Evolutionary conservation across 2,329 filamentous ascomycete species (phyloP).

Genomic region (Hypoxylon sp.): DNA sequence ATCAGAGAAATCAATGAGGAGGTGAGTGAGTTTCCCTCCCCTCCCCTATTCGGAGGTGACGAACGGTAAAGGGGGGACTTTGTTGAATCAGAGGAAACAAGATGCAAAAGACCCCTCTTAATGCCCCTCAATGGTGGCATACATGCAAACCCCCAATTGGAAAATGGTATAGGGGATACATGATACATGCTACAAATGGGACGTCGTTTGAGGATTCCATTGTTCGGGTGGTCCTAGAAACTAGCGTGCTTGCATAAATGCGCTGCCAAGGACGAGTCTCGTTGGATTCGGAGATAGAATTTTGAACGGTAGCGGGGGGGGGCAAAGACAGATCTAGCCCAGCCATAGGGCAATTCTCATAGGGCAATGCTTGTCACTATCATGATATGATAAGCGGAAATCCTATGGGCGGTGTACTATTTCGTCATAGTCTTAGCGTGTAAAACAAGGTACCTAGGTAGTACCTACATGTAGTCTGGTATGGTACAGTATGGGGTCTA

Average conservation of each 20-base stretch:
- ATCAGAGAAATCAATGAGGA: conserved; percentile 10
- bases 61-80: conserved; percentile 7
- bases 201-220: no score
- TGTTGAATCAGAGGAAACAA: conserved; percentile 18
- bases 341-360: conserved; percentile 30
- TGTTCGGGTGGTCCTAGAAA: conserved; percentile 8
- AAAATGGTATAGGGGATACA: neutral
- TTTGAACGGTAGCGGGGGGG: conserved; percentile 19
- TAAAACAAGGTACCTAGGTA: neutral
- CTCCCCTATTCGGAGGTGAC: conserved; percentile 21
- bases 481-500: neutral
- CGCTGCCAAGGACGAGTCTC: conserved; percentile 29
- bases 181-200: neutral
- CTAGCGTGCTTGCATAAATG: conserved; percentile 23
- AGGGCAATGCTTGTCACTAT: neutral
- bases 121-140: conserved; percentile 29
- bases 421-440: conserved; percentile 34
- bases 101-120: conserved; percentile 24
- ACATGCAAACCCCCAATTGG: neutral
- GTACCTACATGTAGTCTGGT: no score
- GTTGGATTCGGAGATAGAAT: conserved; percentile 41
- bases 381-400: conserved; percentile 31
- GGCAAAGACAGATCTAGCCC: conserved; percentile 3
- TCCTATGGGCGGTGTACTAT: conserved; percentile 30
- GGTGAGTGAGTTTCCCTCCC: neutral